Evolutionary conservation across 1,139 yeast genomes (phyloP).

Genomic region (Eremothecium sinecaudum): DNA sequence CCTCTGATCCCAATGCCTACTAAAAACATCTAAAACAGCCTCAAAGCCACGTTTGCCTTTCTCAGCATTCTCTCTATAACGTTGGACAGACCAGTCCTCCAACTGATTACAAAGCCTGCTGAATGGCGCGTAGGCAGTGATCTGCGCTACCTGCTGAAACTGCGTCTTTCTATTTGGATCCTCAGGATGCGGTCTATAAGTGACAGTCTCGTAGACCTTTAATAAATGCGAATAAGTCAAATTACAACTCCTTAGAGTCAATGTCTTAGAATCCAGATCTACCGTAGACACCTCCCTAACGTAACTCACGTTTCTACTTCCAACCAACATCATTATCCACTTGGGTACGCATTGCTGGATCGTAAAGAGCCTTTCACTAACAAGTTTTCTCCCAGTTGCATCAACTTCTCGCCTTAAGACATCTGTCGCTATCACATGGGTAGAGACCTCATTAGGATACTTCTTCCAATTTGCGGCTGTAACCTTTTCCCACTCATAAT

Average conservation of each 20-base stretch:
- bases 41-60: slow-evolving; percentile 82
- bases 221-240: slow-evolving; percentile 71
- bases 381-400: slow-evolving; percentile 44
- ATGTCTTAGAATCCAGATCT: slow-evolving; percentile 52
- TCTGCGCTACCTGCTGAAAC: slow-evolving; percentile 77
- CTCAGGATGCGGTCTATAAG: slow-evolving; percentile 57
- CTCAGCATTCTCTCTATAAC: slow-evolving; percentile 80
- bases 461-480: slow-evolving; percentile 96
- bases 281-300: slow-evolving; percentile 88
- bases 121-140: slow-evolving; percentile 74
- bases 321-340: slow-evolving; percentile 70
- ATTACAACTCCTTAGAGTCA: slow-evolving; percentile 78
- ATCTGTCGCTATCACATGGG: slow-evolving; percentile 95
- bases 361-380: slow-evolving; percentile 82
- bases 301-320: slow-evolving; percentile 64
- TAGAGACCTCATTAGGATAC: slow-evolving; percentile 84
- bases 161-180: slow-evolving; percentile 45
- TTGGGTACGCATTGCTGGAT: slow-evolving; percentile 80
- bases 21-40: slow-evolving; percentile 51
- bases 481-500: slow-evolving; percentile 88
- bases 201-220: slow-evolving; percentile 77
- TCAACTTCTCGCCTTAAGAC: slow-evolving; percentile 65
- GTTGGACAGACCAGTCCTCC: slow-evolving; percentile 85
- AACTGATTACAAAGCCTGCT: slow-evolving; percentile 64
- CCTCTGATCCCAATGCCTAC: slow-evolving; percentile 42